phyloP scores from a whole-genome alignment of 495 filamentous ascomycete genomes.

The Penicillium mononematosum region DNA sequence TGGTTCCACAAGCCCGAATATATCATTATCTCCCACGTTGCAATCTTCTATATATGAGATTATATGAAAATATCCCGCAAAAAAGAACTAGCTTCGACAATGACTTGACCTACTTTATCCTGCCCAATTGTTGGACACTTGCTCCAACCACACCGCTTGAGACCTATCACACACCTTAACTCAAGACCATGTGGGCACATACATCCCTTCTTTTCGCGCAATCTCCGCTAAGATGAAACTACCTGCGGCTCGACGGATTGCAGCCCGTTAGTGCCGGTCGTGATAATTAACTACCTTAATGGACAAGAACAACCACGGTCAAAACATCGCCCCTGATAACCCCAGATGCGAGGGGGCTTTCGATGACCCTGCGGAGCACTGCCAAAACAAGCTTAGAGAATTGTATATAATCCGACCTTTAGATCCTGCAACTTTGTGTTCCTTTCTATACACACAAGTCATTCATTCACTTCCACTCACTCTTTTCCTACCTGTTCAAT shows the following conservation, averaged over 20 bases:
- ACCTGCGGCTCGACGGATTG: constrained; percentile 7
- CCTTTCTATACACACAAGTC: constrained; percentile 17
- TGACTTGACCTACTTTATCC: no score
- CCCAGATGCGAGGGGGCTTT: constrained; percentile 12
- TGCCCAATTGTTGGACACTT: constrained; percentile 10
- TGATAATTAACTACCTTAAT: constrained; percentile 12
- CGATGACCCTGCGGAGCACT: background rate
- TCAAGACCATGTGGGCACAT: constrained; percentile 17
- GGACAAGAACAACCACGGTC: constrained; percentile 7
- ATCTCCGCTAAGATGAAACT: constrained; percentile 8
- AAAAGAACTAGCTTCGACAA: background rate
- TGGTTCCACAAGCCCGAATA: background rate
- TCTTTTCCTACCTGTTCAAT: constrained; percentile 20
- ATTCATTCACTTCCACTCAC: constrained; percentile 28
- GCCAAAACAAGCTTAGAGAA: constrained; percentile 11
- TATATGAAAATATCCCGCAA: background rate
- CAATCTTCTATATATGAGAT: background rate
- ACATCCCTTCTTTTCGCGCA: constrained; percentile 11
- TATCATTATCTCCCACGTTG: background rate
- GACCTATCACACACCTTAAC: constrained; percentile 1
- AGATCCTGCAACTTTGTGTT: background rate
- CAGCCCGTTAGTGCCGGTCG: constrained; percentile 15
- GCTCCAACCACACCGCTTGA: background rate
- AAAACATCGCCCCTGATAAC: constrained; percentile 21
- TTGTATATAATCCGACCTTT: constrained; percentile 28